phyloP scores from a whole-genome alignment of 139 green algal species.

The Zygnema cylindricum region DNA sequence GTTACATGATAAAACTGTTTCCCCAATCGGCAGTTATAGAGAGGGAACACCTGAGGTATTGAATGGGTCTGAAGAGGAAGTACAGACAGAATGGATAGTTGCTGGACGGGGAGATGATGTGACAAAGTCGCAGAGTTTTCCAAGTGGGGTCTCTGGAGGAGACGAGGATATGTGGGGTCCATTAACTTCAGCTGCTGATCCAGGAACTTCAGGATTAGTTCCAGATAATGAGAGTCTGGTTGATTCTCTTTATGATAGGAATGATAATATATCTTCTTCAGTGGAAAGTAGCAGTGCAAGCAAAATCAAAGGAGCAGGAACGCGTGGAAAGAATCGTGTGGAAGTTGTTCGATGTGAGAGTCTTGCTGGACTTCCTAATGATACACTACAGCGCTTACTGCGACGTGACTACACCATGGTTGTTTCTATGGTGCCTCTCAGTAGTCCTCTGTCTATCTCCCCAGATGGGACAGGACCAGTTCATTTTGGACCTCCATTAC shows the following conservation, averaged over 20 bases:
- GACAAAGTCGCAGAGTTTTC: not conserved
- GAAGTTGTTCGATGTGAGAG: slow-evolving; percentile 61
- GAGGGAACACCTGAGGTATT: not conserved
- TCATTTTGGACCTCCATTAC: slow-evolving; percentile 52
- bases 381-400: slow-evolving; percentile 39
- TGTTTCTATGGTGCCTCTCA: slow-evolving; percentile 51
- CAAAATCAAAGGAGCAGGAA: not conserved
- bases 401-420: slow-evolving; percentile 46
- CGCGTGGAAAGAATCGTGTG: slow-evolving; percentile 18
- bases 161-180: not conserved
- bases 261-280: not conserved
- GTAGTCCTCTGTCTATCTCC: not conserved
- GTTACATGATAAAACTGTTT: not conserved
- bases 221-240: not conserved
- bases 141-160: not conserved
- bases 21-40: not conserved
- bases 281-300: not conserved
- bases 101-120: not conserved
- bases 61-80: not conserved
- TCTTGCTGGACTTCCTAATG: slow-evolving; percentile 42
- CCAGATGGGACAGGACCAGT: slow-evolving; percentile 42
- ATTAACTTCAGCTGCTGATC: not conserved
- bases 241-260: not conserved
- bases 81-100: not conserved
- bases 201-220: not conserved